A percentile compares a stretch with the other conserved stretches of the same genome.
Evolutionary conservation across 768 basidiomycete genomes (phyloP).

Genomic region (Tulasnella sp.): DNA sequence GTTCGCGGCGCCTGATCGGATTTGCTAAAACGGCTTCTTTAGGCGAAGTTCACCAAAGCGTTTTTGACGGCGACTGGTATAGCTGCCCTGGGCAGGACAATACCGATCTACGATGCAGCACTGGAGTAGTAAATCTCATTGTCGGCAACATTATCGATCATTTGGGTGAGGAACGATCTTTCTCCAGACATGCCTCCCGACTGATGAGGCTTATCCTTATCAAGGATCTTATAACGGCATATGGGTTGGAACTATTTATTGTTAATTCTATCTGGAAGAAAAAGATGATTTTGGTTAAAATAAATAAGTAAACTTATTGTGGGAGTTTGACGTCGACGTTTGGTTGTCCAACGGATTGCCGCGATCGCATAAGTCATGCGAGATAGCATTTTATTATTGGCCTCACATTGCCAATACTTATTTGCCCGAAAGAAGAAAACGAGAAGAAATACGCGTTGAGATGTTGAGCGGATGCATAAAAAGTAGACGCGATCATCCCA

Average conservation of each 20-base stretch:
- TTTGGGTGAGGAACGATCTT: slow-evolving; percentile 41
- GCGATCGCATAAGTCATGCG: neutral
- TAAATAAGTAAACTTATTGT: too few relatives aligned
- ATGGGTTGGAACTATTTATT: neutral
- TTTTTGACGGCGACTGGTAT: slow-evolving; percentile 48
- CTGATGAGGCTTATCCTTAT: neutral
- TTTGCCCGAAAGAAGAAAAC: slow-evolving; percentile 10
- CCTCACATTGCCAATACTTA: neutral
- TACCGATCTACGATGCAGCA: slow-evolving; percentile 47
- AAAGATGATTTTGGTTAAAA: neutral
- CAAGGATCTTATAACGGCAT: neutral
- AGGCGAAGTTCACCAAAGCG: slow-evolving; percentile 37
- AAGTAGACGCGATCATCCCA: slow-evolving; percentile 54
- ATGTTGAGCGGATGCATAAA: slow-evolving; percentile 37
- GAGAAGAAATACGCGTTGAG: slow-evolving; percentile 25
- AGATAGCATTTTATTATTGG: neutral
- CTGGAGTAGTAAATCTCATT: slow-evolving; percentile 55
- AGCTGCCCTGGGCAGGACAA: slow-evolving; percentile 63
- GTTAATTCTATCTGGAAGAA: neutral
- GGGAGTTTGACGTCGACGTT: neutral
- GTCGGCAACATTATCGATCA: slow-evolving; percentile 47
- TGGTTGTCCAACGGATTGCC: neutral
- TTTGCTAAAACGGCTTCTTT: neutral
- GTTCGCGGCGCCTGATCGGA: too few relatives aligned
- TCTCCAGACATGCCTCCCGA: neutral